phyloP scores from a whole-genome alignment of 1,284 basidiomycete species.

The Ganoderma boninense region DNA sequence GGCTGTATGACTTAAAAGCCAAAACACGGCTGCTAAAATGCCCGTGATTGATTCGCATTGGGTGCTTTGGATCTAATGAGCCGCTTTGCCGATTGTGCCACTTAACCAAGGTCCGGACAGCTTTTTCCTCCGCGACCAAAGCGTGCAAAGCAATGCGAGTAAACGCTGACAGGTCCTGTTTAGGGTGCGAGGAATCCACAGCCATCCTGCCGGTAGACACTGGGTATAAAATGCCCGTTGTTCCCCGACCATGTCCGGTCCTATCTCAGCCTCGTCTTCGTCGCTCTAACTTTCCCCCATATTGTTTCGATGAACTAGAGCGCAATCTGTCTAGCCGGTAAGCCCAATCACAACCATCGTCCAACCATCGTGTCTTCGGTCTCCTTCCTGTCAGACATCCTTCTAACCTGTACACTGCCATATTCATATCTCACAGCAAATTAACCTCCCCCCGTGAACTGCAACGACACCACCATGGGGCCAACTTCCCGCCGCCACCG shows the following conservation, averaged over 20 bases:
- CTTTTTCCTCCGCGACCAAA: not conserved
- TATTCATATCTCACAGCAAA: not conserved
- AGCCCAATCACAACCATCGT: not conserved
- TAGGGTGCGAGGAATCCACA: not conserved
- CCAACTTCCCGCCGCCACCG: not conserved
- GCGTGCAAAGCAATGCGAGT: not conserved
- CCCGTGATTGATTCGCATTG: too few relatives aligned
- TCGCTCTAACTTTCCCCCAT: not conserved
- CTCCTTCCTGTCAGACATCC: not conserved
- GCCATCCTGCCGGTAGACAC: not conserved
- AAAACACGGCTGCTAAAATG: too few relatives aligned
- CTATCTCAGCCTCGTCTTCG: not conserved
- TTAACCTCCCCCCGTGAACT: not conserved
- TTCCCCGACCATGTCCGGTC: not conserved
- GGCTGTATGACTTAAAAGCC: not conserved
- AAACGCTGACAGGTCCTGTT: not conserved
- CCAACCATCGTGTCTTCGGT: not conserved
- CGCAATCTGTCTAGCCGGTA: not conserved
- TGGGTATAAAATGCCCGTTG: not conserved
- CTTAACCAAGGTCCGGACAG: not conserved
- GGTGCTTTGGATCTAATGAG: too few relatives aligned
- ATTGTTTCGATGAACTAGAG: too few relatives aligned
- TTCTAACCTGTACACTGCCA: not conserved
- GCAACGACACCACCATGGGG: not conserved
- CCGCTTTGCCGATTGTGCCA: not conserved